These are phyloP conservation scores for Paspalum notatum DNA, from an alignment of 176 grass and related monocot species.

Conservation along the genomic window DNA sequence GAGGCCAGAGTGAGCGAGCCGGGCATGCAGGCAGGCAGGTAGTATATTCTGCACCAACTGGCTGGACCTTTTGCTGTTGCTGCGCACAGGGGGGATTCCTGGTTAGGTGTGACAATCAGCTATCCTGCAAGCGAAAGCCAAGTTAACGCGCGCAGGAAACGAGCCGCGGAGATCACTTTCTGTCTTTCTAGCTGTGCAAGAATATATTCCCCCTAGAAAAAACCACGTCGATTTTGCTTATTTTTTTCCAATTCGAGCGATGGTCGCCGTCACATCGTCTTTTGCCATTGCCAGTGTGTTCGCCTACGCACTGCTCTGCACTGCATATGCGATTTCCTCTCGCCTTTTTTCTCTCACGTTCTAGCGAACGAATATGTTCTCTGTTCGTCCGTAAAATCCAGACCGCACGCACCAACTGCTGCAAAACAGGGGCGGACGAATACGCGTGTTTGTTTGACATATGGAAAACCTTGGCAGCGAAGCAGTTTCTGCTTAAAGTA, in stretches of 20 bases:
- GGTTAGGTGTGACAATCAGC: slow-evolving; percentile 16
- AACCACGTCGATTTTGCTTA: neutral
- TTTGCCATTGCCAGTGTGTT: neutral
- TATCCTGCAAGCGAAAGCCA: slow-evolving; percentile 14
- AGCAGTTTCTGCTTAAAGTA: neutral
- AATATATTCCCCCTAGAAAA: slow-evolving; percentile 21
- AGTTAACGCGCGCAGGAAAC: slow-evolving; percentile 25
- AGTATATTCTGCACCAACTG: too few relatives aligned
- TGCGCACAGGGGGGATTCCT: neutral
- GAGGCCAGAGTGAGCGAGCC: too few relatives aligned
- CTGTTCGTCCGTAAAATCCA: too few relatives aligned
- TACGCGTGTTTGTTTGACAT: neutral
- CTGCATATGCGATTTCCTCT: neutral
- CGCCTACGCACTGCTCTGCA: neutral
- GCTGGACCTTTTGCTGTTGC: too few relatives aligned
- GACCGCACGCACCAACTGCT: neutral
- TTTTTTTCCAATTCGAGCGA: neutral
- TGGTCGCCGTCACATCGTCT: neutral
- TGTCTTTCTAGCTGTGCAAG: neutral
- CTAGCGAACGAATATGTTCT: slow-evolving; percentile 15
- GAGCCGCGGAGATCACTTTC: slow-evolving; percentile 26
- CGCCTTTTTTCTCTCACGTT: neutral
- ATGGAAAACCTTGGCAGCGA: neutral
- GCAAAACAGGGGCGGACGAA: neutral
- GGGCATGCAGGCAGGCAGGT: too few relatives aligned